Base-by-base conservation (phyloP, 1,284 basidiomycete genomes). In the Coniophora puteana region DNA sequence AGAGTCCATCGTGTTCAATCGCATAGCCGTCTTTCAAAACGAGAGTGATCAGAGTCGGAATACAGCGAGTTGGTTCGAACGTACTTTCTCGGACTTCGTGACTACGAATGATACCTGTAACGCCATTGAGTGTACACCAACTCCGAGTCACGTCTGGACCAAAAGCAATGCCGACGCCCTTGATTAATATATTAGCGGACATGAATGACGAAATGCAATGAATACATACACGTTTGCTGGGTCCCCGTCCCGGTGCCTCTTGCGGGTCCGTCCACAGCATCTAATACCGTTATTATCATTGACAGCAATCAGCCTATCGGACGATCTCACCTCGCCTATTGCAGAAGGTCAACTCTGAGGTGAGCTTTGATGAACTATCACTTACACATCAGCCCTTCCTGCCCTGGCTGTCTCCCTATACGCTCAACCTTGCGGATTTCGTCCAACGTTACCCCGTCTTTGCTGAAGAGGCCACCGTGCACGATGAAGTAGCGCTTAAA, bases 181-280 rank as follows among this genome's bases (percentile, higher is more conserved):
- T 51, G 27, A 20, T 21, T 24, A 27, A 24, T 41, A 42, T 38
- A 28, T 50, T 22, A 44, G 44, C 36, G 44, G 46, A 45, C 34
- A 37, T 36, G 41, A 36, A 16, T 48, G 33, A 20, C 13, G 24
- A 18, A 43, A 20, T n/a, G 20, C 12, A 25, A 35, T 2, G 25
- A 26, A 31, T 33, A 62, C 76, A 40, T 56, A 90, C 89, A 38
- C 96, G 82, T 74, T 99, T 99, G 57, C 90, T 94, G 4, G 95
- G 95, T 0, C 94, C 94, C 28, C 96, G 83, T n/a, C 96, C 96
- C 11, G 81, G 82, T 33, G 73, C 62, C 30, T 87, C 83, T 65
- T 98, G 95, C 18, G 96, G 95, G 67, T 99, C 96, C 7, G 93
- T 96, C 93, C 93, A 96, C 17, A 96, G 73, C 21, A 84, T 61